Base-by-base conservation (phyloP, 306 rosid species). In the Pyrus bretschneideri region DNA sequence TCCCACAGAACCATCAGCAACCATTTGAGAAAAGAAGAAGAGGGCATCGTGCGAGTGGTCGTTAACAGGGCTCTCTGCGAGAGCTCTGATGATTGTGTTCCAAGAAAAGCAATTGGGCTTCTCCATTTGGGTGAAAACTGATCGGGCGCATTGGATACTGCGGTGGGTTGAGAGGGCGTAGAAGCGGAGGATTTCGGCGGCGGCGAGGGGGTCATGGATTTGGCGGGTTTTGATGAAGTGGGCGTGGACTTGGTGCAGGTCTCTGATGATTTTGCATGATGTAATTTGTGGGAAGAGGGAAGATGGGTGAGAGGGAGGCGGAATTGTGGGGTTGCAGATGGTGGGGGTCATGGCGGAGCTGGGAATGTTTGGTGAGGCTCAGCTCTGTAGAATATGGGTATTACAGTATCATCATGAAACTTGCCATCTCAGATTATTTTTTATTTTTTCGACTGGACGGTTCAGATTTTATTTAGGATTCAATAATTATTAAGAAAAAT, bases 231-330 rank as follows among this genome's bases (percentile, higher is more conserved):
- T 88, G 80, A 92, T 87, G 75, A 84, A 69, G 60, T 68, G 57
- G 82, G 92, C 97, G 46, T 92, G 96, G n/a, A 88, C 70, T 88
- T 88, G 96, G 80, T 79, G 86, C 62, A 90, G 44, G 72, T 90
- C 88, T 79, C 70, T 75, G n/a, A 85, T 59, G 84, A 86, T 86
- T 87, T 84, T 87, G 88, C 90, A 88, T 49, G 66, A 57, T 55
- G 84, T 67, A 73, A 92, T 75, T 49, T 83, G 83, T 44, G 88
- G 89, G 86, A 88, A 64, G 72, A 74, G 83, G 11, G 79, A 46
- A n/a, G 87, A 79, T 21, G 89, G 88, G 72, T 84, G 87, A 59
- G 68, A 69, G 17, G 68, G 40, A 13, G 79, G 21, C 4, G 25
- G 67, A n/a, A 31, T 40, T 44, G 73, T 65, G 82, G 87, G 79